These are phyloP conservation scores for Saccharomycopsis sp. DNA, from an alignment of 805 yeast species.

Conservation along the genomic window DNA sequence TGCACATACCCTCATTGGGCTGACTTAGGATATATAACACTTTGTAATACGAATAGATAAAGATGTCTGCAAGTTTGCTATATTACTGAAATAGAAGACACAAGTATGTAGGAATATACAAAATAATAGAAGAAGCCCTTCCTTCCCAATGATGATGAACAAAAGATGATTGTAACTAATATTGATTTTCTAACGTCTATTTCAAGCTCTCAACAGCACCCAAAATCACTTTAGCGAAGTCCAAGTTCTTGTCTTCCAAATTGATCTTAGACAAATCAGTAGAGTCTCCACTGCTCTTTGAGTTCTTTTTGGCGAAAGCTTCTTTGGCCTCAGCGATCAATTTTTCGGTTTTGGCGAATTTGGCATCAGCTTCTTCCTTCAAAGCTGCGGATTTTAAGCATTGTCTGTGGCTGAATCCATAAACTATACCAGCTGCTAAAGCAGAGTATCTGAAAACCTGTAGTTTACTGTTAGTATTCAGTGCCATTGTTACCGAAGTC, in stretches of 20 bases:
- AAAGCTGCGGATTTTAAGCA: constrained; percentile 54
- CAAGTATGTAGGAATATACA: neutral
- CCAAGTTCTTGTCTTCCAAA: constrained; percentile 87
- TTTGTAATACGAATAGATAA: too few relatives aligned
- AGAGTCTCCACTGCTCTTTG: constrained; percentile 34
- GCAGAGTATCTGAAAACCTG: constrained; percentile 91
- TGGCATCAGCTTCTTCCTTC: constrained; percentile 49
- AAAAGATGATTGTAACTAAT: neutral
- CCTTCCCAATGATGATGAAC: neutral
- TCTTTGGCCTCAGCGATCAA: constrained; percentile 85
- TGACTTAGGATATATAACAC: too few relatives aligned
- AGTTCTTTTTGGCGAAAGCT: constrained; percentile 67
- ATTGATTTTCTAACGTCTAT: constrained; percentile 16
- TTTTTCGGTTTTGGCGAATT: constrained; percentile 59
- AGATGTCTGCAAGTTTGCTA: neutral
- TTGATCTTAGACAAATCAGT: constrained; percentile 48
- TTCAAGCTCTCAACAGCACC: constrained; percentile 53
- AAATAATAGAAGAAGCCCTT: neutral
- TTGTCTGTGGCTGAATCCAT: constrained; percentile 84
- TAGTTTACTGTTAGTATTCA: constrained; percentile 1
- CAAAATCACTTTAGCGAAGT: constrained; percentile 65
- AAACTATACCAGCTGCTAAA: constrained; percentile 78
- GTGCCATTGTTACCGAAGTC: neutral
- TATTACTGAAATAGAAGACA: neutral
- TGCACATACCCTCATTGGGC: neutral